Evolutionary conservation across 805 yeast genomes (phyloP), one percentile per base, ranked within the genome.

Genomic region (Starmerella bombi): DNA sequence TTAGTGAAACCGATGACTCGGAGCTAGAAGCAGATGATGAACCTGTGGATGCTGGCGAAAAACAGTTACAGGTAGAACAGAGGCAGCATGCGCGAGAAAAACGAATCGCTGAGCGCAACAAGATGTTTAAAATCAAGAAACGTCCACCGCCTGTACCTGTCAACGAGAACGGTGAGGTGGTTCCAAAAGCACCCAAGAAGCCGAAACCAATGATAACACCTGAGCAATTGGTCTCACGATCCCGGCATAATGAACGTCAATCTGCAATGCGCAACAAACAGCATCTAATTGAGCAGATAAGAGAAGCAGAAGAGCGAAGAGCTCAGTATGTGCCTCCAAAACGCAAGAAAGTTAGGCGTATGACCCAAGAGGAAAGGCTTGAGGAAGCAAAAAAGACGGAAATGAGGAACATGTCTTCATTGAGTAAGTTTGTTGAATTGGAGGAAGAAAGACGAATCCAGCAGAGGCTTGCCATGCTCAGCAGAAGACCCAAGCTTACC

Each of bases 351-450:
- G 56, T 48, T 18, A 57, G 48, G 23, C 51, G 50, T 42, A 62
- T 75, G 53, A 79, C 91, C 0, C 80, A 80, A 50, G 84, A 74
- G 43, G 83, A 80, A 54, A 64, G 78, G 31, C 59, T 80, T 34
- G 77, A 70, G n/a, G 91, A 84, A 57, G 97, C 98, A 1, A 64
- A 76, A 34, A 80, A 77, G 50, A 91, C 96, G 0, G 98, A 91
- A 59, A 69, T 71, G 55, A 69, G 71, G 33, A 91, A 91, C 58
- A 63, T 75, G 2, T 64, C 73, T 21, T 80, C 95, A 3, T 64
- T 91, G 49, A 75, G 80, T 46, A 67, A 71, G 52, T 91, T 81
- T 55, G 74, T 78, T 51, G 93, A 86, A 52, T 88, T 82, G 55
- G 98, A 91, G 57, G 64, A 79, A 32, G 77, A 74, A 35, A 77